Base-by-base conservation (phyloP, 73 alveolate genomes). In the Blepharisma stoltei region DNA sequence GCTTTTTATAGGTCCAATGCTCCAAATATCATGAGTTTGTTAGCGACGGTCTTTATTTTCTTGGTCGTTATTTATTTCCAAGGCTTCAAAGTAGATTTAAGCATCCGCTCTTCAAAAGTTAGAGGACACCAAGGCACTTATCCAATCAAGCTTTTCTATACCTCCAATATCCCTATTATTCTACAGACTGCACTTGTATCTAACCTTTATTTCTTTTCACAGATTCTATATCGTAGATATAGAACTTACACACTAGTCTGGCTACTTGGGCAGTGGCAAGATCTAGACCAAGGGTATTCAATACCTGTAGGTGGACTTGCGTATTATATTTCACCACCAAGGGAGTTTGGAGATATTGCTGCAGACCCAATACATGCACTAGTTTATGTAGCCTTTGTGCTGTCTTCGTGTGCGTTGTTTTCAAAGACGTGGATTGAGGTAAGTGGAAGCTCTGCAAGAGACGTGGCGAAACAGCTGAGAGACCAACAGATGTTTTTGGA, bases 301-400 rank as follows among this genome's bases (percentile, higher is more conserved):
- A 94, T 97, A 70, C 99, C 99, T 2, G 95, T 97, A 25, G 99
- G 99, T 44, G 99, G 99, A 50, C 93, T 97, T 54, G 99, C 95
- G 7, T 97, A 97, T 84, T 94, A 96, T 94, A 92, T 97, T 76
- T 85, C 98, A 38, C 99, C 99, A 38, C 99, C 99, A 25, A 80
- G 92, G 77, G 92, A 91, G 55, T 77, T 92, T 71, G 76, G 83
- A 43, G 97, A 88, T 80, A 81, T 75, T 76, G 53, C 83, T 78
- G 86, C 84, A 11, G 99, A 97, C 84, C 99, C 99, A 53, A 46
- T 89, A 88, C 98, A 97, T 84, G 90, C 99, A 44, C 80, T 97
- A 84, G 83, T 97, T 83, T 97, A 97, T 88, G 89, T 97, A 71
- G 92, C 97, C 67, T 96, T 97, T 92, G 94, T 97, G 80, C 81